A percentile compares a stretch with the other conserved stretches of the same genome.
Evolutionary conservation across 1,284 basidiomycete genomes (phyloP).

Genomic region (Singerocomus inundabilis): DNA sequence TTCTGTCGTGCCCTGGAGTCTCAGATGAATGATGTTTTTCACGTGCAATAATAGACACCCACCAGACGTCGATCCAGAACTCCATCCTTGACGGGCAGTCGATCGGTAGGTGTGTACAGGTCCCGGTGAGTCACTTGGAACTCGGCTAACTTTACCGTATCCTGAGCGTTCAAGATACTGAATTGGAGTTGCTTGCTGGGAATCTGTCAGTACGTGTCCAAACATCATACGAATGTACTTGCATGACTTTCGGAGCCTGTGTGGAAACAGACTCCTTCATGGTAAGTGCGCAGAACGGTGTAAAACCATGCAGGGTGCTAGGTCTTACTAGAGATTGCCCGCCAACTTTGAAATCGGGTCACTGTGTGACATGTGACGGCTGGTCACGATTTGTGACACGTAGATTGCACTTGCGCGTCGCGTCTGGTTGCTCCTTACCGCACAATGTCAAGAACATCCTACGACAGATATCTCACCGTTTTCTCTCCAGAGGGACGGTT

Average conservation of each 20-base stretch:
- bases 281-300: background rate
- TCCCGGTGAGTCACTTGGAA: conserved; percentile 92
- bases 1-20: conserved; percentile 87
- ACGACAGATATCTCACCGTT: conserved; percentile 87
- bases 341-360: background rate
- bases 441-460: conserved; percentile 79
- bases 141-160: conserved; percentile 91
- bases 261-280: conserved; percentile 91
- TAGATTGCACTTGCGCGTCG: conserved; percentile 55
- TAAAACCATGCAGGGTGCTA: background rate
- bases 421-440: conserved; percentile 20
- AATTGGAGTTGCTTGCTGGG: conserved; percentile 92
- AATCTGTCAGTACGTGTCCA: conserved; percentile 14
- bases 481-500: conserved; percentile 94
- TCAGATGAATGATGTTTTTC: conserved; percentile 2
- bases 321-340: background rate
- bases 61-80: conserved; percentile 89
- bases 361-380: conserved; percentile 15
- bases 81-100: conserved; percentile 86
- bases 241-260: conserved; percentile 92
- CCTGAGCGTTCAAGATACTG: conserved; percentile 87
- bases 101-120: conserved; percentile 79
- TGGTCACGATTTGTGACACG: conserved; percentile 21
- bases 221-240: conserved; percentile 32
- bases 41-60: conserved; percentile 26